These are phyloP conservation scores for Buxus sempervirens DNA, from an alignment of 164 flowering plant species.

Conservation along the genomic window DNA sequence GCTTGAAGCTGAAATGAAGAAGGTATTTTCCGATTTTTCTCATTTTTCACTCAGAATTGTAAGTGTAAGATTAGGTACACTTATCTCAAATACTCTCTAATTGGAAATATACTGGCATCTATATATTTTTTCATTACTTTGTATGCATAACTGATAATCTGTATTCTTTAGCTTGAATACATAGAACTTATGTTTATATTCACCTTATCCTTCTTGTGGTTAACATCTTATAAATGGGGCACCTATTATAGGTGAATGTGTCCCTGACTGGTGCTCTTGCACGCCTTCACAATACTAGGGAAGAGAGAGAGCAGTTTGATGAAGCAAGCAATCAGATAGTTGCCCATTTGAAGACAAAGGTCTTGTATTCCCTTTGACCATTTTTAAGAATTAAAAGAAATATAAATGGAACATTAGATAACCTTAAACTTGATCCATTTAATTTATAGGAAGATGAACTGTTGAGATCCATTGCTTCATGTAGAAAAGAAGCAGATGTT, in stretches of 20 bases:
- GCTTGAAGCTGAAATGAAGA: conserved; percentile 71
- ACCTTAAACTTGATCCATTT: conserved; percentile 11
- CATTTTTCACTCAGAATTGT: not conserved
- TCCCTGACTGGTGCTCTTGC: conserved; percentile 65
- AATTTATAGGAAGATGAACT: conserved; percentile 57
- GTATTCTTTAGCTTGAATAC: not conserved
- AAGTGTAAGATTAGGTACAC: not conserved
- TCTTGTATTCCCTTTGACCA: conserved; percentile 17
- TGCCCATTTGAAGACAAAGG: conserved; percentile 67
- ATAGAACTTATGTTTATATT: not conserved
- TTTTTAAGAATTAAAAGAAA: conserved; percentile 1
- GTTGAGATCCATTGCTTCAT: conserved; percentile 37
- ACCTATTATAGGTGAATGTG: conserved; percentile 32
- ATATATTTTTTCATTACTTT: no score
- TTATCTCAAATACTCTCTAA: not conserved
- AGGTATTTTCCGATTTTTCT: conserved; percentile 37
- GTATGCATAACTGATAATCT: not conserved
- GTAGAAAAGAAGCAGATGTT: conserved; percentile 46
- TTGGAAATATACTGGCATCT: not conserved
- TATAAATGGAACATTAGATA: not conserved
- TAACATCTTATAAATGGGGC: not conserved
- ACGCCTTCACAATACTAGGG: conserved; percentile 53
- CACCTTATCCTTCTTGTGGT: not conserved
- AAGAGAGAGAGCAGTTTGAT: conserved; percentile 75
- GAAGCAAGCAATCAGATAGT: conserved; percentile 80